A percentile compares a stretch with the other conserved stretches of the same genome.
These are phyloP conservation scores for Metarhizium album DNA, from an alignment of 2,329 filamentous ascomycete species.

Conservation along the genomic window DNA sequence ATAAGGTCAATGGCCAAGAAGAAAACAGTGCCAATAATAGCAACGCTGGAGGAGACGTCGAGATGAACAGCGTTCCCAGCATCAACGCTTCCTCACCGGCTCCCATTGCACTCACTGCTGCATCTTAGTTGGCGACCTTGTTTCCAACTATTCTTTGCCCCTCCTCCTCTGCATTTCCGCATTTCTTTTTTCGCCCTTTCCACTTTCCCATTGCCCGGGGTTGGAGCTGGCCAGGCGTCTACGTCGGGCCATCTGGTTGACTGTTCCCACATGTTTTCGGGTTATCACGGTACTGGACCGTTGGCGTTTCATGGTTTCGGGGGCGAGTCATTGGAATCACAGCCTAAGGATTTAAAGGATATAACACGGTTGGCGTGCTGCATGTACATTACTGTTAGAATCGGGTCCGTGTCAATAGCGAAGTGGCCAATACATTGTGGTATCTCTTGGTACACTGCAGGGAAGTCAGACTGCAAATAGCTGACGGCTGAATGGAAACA, in stretches of 20 bases:
- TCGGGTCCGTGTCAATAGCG: not conserved
- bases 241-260: not conserved
- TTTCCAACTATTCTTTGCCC: not conserved
- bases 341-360: not conserved
- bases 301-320: not conserved
- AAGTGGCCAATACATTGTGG: not conserved
- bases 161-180: not conserved
- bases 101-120: conserved; percentile 35
- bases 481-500: not conserved
- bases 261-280: not conserved
- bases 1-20: conserved; percentile 47
- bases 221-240: not conserved
- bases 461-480: not conserved
- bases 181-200: not conserved
- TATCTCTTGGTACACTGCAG: not conserved
- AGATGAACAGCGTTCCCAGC: conserved; percentile 43
- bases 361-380: not conserved
- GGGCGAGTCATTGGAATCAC: not conserved
- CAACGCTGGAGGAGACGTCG: conserved; percentile 35
- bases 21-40: conserved; percentile 37
- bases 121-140: conserved; percentile 20
- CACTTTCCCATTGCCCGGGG: not conserved
- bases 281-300: not conserved
- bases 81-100: conserved; percentile 41
- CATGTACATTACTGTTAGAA: not conserved